Conservation (phyloP, 164 flowering plant genomes). For the Aristolochia contorta region DNA sequence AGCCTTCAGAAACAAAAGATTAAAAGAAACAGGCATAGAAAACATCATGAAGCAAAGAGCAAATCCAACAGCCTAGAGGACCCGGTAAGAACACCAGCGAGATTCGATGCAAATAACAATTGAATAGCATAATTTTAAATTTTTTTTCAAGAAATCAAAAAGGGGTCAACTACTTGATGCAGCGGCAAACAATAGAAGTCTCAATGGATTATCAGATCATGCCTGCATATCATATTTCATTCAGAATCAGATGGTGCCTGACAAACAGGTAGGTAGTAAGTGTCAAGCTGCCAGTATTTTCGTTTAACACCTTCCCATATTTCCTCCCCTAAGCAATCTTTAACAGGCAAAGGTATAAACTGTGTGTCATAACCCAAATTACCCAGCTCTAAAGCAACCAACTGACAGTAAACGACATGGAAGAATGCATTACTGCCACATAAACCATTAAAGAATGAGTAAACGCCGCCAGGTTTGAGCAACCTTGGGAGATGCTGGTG, state of each 20-base stretch:
- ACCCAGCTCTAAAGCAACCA: constrained; percentile 82
- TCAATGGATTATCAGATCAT: too few species aligned
- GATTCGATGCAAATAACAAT: too few species aligned
- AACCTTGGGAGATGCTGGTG: constrained; percentile 75
- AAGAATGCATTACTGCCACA: constrained; percentile 96
- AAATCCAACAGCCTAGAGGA: too few species aligned
- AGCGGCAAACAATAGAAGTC: too few species aligned
- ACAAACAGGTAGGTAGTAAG: constrained; percentile 94
- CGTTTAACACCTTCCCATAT: constrained; percentile 94
- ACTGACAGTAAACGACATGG: constrained; percentile 89
- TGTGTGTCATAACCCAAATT: constrained; percentile 76
- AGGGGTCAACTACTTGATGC: too few species aligned
- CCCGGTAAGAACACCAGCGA: too few species aligned
- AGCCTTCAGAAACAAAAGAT: too few species aligned
- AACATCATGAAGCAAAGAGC: too few species aligned
- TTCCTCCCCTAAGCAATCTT: constrained; percentile 75
- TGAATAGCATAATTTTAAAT: too few species aligned
- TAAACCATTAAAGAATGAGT: constrained; percentile 91
- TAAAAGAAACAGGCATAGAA: too few species aligned
- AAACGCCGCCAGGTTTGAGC: constrained; percentile 83
- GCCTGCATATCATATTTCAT: constrained; percentile 18
- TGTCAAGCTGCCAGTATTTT: constrained; percentile 97
- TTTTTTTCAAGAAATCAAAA: too few species aligned
- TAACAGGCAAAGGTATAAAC: constrained; percentile 87
- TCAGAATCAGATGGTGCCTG: constrained; percentile 52